Base-by-base conservation (phyloP, 805 yeast species). In the Candida tibetensis region DNA sequence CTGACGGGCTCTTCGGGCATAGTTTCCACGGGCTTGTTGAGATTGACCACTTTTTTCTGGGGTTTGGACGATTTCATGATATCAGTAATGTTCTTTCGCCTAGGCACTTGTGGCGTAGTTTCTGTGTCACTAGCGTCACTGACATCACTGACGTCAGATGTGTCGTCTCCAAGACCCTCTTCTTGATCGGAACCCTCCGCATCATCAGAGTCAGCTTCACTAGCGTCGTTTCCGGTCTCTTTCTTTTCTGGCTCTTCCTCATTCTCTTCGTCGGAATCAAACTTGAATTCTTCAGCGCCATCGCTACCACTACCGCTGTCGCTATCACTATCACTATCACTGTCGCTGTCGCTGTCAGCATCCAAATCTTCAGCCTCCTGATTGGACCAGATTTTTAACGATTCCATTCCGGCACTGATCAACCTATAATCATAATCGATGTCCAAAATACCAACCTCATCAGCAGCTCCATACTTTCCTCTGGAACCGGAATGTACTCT, bases 341-440 rank as follows among this genome's bases (percentile, higher is more conserved):
- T 31, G 50, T 54, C 40, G 49, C 46, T 15, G 33, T 33, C 13
- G 17, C 35, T 31, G 10, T 39, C 46, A 5, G 39, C 46, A 17
- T 45, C 43, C 17, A 30, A 42, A 16, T 42, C 48, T 4, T 41
- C 50, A 8, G 55, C 53, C 10, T 60, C 54, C n/a, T 41, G 49
- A 19, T 60, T 64, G 8, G 74, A 68, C 98, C 98, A 91, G 4
- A 91, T 67, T 49, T 81, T 83, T 40, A 91, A 65, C 18, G 73
- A 70, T 32, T 85, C 91, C 89, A 90, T 83, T 15, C 96, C 93
- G 4, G 84, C 88, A 57, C 85, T 80, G 3, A 85, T 77, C 37
- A 89, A 64, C 42, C 96, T 74, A 53, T 88, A 93, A 39, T 83
- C 84, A 47, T 57, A 78, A 58, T 91, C 99, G 37, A 87, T 67